Evolutionary conservation across 2,329 filamentous ascomycete genomes (phyloP).

Genomic region (Neonectria neomacrospora): DNA sequence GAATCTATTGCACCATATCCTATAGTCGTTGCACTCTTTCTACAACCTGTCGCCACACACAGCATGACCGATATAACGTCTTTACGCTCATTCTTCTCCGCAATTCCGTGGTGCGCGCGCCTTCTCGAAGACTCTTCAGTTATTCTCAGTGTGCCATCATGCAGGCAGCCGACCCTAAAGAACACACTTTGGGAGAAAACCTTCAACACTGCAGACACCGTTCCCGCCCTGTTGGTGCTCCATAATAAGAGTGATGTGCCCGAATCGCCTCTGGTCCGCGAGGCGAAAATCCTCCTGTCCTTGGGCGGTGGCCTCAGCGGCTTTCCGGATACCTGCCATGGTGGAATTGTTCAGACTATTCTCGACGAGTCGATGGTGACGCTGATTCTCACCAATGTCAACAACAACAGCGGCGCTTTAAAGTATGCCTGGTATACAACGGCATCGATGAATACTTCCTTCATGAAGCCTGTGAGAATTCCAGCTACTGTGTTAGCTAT

Average conservation of each 20-base stretch:
- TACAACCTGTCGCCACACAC: no score
- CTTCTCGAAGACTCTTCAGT: not conserved
- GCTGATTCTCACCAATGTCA: not conserved
- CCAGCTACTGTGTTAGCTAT: not conserved
- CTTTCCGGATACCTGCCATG: not conserved
- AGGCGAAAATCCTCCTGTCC: not conserved
- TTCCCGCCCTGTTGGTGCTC: not conserved
- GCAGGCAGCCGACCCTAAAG: not conserved
- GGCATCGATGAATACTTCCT: not conserved
- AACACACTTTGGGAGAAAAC: not conserved
- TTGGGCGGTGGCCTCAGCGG: not conserved
- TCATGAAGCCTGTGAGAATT: not conserved
- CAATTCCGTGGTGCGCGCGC: not conserved
- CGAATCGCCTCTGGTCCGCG: not conserved
- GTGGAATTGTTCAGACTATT: not conserved
- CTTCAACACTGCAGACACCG: not conserved
- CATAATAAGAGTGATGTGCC: not conserved
- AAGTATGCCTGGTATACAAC: not conserved
- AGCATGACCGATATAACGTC: not conserved
- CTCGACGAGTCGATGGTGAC: not conserved
- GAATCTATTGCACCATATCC: no score
- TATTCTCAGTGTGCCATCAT: not conserved
- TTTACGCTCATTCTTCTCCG: not conserved
- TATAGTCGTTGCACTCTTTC: no score
- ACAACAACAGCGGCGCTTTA: not conserved